Conservation (phyloP, 2,329 filamentous ascomycete genomes). For the Boeremia exigua region DNA sequence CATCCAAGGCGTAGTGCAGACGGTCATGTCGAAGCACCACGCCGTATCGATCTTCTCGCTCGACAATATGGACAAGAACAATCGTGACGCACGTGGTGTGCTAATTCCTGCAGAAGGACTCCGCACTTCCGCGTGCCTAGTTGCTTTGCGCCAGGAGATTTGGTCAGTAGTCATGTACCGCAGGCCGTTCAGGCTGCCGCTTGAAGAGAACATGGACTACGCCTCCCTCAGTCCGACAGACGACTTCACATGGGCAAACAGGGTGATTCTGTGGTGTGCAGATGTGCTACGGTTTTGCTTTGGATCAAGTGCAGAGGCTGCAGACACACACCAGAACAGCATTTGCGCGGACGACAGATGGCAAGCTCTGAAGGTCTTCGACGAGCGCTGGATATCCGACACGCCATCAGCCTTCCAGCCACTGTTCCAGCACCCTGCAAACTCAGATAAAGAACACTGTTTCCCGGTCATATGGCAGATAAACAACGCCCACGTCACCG, state of each 20-base stretch:
- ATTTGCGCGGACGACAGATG: background rate
- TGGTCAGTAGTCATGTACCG: conserved; percentile 4
- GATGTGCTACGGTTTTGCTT: conserved; percentile 1
- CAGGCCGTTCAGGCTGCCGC: background rate
- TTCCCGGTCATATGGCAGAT: background rate
- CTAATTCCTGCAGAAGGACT: background rate
- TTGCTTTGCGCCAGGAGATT: conserved; percentile 2
- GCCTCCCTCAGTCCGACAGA: background rate
- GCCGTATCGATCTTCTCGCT: background rate
- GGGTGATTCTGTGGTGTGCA: background rate
- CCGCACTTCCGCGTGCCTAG: background rate
- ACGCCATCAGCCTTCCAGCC: background rate
- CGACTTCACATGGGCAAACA: conserved; percentile 1
- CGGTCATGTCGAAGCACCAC: conserved; percentile 2
- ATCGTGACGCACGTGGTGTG: background rate
- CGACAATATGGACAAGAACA: conserved; percentile 2
- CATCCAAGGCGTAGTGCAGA: background rate
- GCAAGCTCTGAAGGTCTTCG: background rate
- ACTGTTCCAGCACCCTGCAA: background rate
- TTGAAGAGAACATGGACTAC: background rate
- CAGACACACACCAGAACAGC: background rate
- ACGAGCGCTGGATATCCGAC: background rate
- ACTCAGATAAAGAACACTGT: background rate
- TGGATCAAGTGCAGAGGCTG: background rate
- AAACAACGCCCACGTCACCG: background rate